Base-by-base conservation (phyloP, 2,329 filamentous ascomycete species). In the Dendryphion nanum region DNA sequence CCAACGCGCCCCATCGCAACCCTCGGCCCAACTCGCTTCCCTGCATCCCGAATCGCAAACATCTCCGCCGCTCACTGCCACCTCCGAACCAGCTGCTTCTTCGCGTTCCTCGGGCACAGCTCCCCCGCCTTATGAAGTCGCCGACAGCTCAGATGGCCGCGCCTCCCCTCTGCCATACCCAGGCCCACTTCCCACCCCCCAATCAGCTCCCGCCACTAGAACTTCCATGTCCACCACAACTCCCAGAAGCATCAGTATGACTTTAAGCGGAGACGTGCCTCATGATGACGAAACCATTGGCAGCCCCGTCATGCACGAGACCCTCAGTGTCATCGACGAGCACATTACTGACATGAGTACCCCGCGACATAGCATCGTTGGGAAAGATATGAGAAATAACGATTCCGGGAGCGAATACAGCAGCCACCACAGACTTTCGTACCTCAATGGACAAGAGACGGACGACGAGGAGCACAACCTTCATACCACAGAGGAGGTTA, bases 381-480 rank as follows among this genome's bases (percentile, higher is more conserved):
- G 63, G 15, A 77, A 79, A 48, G 63, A 83, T 47, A 71, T 78
- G 48, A 56, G 75, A 38, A 67, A 43, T 14, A 88, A 82, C 46
- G 88, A 94, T 63, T 94, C 89, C 2, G 86, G 84, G 34, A 95
- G 89, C 68, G 88, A 95, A 62, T 95, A 95, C 66, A 95, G 89
- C 67, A 86, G 81, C 43, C 82, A 87, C 38, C 82, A 86, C 51
- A 82, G 89, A 26, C 70, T 91, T 53, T 95, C 91, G 2, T 95
- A 95, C 63, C 91, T 97, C 45, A 86, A 93, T 49, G 93, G 91
- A 24, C 85, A 95, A 47, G 91, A 96, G 66, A 96, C 90, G 1
- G 91, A 97, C 53, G 89, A 96, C 56, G 93, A 97, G 64, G 89
- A 93, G 53, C 82, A 86, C 20, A 76, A 70, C 10, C 59, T 77